phyloP scores from a whole-genome alignment of 2,329 filamentous ascomycete genomes.

The Corinectria fuckeliana region DNA sequence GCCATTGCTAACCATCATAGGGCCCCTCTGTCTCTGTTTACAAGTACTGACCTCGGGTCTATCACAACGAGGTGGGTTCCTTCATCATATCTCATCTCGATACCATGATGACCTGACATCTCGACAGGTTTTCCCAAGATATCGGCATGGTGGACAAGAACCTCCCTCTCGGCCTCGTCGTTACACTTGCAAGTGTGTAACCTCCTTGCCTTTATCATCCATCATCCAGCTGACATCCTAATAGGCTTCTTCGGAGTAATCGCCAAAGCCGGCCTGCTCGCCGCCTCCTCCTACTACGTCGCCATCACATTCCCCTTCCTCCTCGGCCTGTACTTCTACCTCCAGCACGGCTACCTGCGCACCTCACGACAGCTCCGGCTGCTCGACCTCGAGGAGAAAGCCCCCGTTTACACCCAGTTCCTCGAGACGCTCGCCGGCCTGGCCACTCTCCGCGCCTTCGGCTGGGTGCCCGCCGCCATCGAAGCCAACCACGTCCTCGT shows the following conservation, averaged over 20 bases:
- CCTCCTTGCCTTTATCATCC: neutral
- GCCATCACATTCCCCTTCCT: constrained; percentile 53
- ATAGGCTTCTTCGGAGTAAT: constrained; percentile 44
- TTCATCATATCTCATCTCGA: neutral
- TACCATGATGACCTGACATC: neutral
- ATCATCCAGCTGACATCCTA: constrained; percentile 1
- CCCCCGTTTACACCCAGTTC: constrained; percentile 49
- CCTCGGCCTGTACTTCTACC: constrained; percentile 48
- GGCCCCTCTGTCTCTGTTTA: constrained; percentile 50
- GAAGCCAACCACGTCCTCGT: constrained; percentile 55
- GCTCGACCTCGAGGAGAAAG: constrained; percentile 51
- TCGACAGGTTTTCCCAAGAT: constrained; percentile 51
- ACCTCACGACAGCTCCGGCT: constrained; percentile 52
- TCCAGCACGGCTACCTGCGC: constrained; percentile 50
- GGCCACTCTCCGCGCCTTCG: constrained; percentile 60
- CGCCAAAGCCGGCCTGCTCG: constrained; percentile 35
- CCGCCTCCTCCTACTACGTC: constrained; percentile 39
- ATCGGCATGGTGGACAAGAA: constrained; percentile 52
- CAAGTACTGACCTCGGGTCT: constrained; percentile 47
- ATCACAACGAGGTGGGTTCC: constrained; percentile 47
- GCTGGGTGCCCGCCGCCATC: constrained; percentile 50
- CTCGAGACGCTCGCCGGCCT: constrained; percentile 56
- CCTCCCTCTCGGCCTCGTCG: constrained; percentile 45
- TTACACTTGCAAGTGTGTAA: constrained; percentile 45
- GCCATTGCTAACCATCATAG: constrained; percentile 33